Base-by-base conservation (phyloP, 75 land plant species). In the Picea sitchensis region DNA sequence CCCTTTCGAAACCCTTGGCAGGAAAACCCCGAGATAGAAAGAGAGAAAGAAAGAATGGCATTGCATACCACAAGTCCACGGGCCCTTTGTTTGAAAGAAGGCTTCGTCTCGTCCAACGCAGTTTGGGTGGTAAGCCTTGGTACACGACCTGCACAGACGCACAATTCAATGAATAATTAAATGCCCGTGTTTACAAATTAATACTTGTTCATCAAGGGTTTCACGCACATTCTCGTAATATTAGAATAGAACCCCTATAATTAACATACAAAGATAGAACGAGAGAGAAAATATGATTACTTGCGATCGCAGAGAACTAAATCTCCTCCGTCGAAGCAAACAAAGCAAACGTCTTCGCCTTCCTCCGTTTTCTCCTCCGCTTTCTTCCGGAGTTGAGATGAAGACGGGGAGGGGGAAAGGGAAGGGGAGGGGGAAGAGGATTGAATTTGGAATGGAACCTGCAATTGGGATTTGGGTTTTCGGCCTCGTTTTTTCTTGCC, bases 331-430 rank as follows among this genome's bases (percentile, higher is more conserved):
- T 97, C 99, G 73, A 92, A 93, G 84, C 98, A 97, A 26, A 91
- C 86, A 69, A 93, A 97, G 68, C 99, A 97, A 36, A 97, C 98
- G 56, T 97, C 99, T 74, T 97, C 99, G 59, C 91, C 98, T 5
- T 90, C 95, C 47, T 84, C 79, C 81, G 84, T 95, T 88, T 54
- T 85, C 57, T 76, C 62, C 63, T 81, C 67, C 20, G 78, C 61
- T 71, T 80, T 87, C 69, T n/a, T n/a, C 6, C n/a, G 13, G 12
- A 51, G 56, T 11, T 11, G 56, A 8, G 74, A 44, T 9, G 51
- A 18, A 41, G 56, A 20, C 41, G 11, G 54, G 13, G 74, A 38
- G 56, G 11, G 56, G 1, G 56, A 51, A 51, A 12, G 11, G 56
- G 56, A 51, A 1, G 56, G 56, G 54, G 54, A 47, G 8, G 56